Evolutionary conservation across 441 rosid species (phyloP), one percentile per base, ranked within the genome.

Genomic region (Adansonia gregorii): DNA sequence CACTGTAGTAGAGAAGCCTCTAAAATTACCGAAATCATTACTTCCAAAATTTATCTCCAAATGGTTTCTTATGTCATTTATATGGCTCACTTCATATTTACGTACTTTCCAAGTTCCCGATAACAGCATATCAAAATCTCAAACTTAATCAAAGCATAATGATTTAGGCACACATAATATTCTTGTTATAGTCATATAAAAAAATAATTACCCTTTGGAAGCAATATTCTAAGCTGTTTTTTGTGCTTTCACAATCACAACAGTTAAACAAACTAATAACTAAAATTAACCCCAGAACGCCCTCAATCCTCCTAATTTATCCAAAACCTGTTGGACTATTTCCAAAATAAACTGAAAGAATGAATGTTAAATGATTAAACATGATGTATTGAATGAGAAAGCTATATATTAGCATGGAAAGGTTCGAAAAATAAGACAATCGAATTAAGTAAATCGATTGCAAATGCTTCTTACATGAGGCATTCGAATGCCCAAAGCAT

Each of bases 141-240:
- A 31, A n/a, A 31, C 35, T 31, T 2, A 31, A 31, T 31, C 35
- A 31, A 31, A 27, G 31, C 35, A 27, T 46, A 15, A 22, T 46
- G 77, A 45, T 46, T 61, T 49, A 27, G 4, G 27, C 27, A 31
- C 8, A 48, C 58, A 74, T 15, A 14, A 48, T 45, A 24, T 14
- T 17, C 4, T 8, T 24, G 20, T 20, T 6, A 4, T 39, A n/a
- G 20, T 9, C 59, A 59, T 60, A 59, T 27, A 9, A 75, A 46
- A 9, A n/a, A 45, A 63, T 54, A 41, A 79, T 48, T 63, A 19
- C 27, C 35, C 39, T 22, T 6, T 63, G 22, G 11, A 17, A 45
- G 52, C 54, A 76, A 76, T 74, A 46, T 20, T 69, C n/a, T 0
- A 70, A 61, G 41, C 45, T 56, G 12, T 20, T 69, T 64, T 56